Conservation (phyloP, 352 stramenopile species). For the Phytophthora meadii region DNA sequence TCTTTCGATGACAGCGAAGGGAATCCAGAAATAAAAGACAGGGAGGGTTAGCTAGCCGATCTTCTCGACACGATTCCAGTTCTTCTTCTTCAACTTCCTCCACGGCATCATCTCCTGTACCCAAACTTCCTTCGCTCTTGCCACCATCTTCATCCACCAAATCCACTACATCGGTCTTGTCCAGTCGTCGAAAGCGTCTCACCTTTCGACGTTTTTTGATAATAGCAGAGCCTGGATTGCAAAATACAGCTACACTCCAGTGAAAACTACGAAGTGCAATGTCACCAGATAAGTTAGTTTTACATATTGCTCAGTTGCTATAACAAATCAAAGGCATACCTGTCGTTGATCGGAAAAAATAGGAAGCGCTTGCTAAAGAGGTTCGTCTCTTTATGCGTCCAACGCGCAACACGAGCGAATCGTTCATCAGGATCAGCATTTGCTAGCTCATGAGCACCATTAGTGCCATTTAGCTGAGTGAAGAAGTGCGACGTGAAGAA, state of each 20-base stretch:
- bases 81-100: conserved; percentile 61
- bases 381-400: conserved; percentile 85
- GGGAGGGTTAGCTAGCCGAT: conserved; percentile 52
- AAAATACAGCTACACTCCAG: conserved; percentile 90
- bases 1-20: conserved; percentile 93
- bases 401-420: conserved; percentile 68
- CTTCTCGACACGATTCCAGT: conserved; percentile 38
- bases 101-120: conserved; percentile 8
- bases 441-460: conserved; percentile 36
- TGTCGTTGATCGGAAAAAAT: conserved; percentile 92
- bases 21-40: conserved; percentile 96
- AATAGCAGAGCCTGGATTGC: conserved; percentile 79
- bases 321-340: conserved; percentile 33
- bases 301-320: not conserved
- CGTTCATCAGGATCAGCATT: conserved; percentile 49
- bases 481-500: conserved; percentile 98
- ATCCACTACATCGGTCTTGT: conserved; percentile 40
- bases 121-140: not conserved
- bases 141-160: conserved; percentile 32
- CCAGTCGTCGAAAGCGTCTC: conserved; percentile 6
- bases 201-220: conserved; percentile 53
- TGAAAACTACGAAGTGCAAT: conserved; percentile 66
- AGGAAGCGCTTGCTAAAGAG: conserved; percentile 89
- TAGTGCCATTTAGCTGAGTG: conserved; percentile 84
- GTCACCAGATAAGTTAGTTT: conserved; percentile 4